Evolutionary conservation across 768 basidiomycete species (phyloP).

Genomic region (Hortiboletus campestris): DNA sequence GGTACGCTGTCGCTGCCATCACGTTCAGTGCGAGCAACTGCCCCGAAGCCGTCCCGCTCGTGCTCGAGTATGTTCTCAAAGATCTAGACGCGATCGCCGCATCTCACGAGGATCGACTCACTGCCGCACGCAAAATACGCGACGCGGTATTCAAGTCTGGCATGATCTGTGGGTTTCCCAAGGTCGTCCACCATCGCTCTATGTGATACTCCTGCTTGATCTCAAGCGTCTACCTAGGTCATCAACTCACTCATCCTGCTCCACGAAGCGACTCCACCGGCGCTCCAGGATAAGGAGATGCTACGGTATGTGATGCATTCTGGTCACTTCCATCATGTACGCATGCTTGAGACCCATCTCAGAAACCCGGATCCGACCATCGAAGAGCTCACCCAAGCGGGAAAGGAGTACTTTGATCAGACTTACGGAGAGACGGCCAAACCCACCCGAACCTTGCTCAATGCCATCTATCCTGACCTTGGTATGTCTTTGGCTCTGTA

Average conservation of each 20-base stretch:
- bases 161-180: conserved; percentile 54
- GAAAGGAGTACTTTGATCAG: conserved; percentile 42
- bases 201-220: too few relatives aligned
- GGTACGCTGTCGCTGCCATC: conserved; percentile 59
- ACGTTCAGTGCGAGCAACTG: conserved; percentile 58
- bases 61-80: conserved; percentile 49
- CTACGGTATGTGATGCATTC: conserved; percentile 40
- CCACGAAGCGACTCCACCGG: conserved; percentile 50
- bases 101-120: conserved; percentile 34
- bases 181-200: conserved; percentile 35
- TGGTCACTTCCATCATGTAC: background rate
- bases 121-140: conserved; percentile 53
- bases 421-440: conserved; percentile 59
- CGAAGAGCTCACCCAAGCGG: conserved; percentile 42
- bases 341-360: background rate
- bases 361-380: conserved; percentile 45
- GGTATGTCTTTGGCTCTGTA: conserved; percentile 37
- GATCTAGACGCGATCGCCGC: conserved; percentile 39
- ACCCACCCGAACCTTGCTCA: conserved; percentile 46
- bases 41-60: conserved; percentile 54
- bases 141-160: conserved; percentile 66
- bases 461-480: conserved; percentile 58
- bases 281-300: conserved; percentile 45
- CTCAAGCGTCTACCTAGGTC: conserved; percentile 14
- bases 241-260: conserved; percentile 58